Base-by-base conservation (phyloP, 1,139 yeast genomes). In the Debaryomyces subglobosus region DNA sequence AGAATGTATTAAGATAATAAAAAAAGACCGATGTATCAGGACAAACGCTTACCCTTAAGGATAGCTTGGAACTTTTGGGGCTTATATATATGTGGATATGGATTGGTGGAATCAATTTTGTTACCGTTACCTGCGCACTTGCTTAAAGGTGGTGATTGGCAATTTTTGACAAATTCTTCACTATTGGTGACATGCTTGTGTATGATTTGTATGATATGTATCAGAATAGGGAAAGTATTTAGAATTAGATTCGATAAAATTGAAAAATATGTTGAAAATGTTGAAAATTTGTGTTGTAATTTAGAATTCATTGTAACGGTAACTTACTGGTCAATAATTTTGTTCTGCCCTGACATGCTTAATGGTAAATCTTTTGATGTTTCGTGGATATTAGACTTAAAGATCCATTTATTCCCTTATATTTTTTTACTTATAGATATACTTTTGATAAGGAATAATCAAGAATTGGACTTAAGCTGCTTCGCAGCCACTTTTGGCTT, bases 81-180 rank as follows among this genome's bases (percentile, higher is more conserved):
- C n/a, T 10, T 27, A 25, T n/a, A 25, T 10, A 5, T 39, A 9
- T 39, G 42, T 29, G 34, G 35, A 12, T 13, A 3, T 27, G 42
- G 42, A 9, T 27, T 39, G n/a, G 13, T 39, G 5, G 42, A 29
- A 12, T 27, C 44, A 20, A 29, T 41, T 24, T n/a, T 37, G 16
- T 44, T 49, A 16, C 53, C 47, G n/a, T 64, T 82, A 24, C 89
- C 91, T 0, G 69, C 65, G 1, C 71, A 68, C 42, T 63, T 85
- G 34, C 68, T 58, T 4, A 63, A 65, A 10, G 91, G 83, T 0
- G 92, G 92, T 1, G 85, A 78, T 49, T 78, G 78, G 69, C 91
- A 86, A 61, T 86, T 86, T 61, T 69, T 86, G 44, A 86, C 94
- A 12, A 85, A 84, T 60, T 61, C 85, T 10, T 79, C 87, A 41